These are phyloP conservation scores for Trichopus zeylanicus DNA, from an alignment of 116 monocot genomes.

Conservation along the genomic window DNA sequence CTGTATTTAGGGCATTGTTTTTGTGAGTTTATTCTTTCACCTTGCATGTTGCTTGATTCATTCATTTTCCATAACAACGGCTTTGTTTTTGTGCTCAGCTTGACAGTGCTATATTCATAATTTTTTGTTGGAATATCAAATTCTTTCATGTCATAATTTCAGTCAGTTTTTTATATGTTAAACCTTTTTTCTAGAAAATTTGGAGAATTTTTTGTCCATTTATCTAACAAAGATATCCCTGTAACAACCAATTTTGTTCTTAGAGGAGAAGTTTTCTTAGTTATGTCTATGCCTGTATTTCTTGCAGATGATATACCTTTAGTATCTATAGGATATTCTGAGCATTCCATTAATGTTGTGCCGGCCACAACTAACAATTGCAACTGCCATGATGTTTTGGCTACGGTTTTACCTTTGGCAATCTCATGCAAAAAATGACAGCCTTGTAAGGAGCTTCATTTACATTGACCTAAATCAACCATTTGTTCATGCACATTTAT, in stretches of 20 bases:
- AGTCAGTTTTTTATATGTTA: too few relatives aligned
- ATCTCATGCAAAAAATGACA: slow-evolving; percentile 42
- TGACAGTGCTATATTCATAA: not conserved
- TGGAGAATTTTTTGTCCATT: too few relatives aligned
- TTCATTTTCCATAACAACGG: not conserved
- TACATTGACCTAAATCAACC: not conserved
- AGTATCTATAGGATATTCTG: not conserved
- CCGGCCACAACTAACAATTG: slow-evolving; percentile 28
- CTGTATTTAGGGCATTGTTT: not conserved
- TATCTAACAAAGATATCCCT: too few relatives aligned
- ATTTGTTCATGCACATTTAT: too few relatives aligned
- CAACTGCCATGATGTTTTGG: slow-evolving; percentile 31
- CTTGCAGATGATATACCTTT: not conserved
- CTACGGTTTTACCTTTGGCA: slow-evolving; percentile 37
- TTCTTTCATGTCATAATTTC: not conserved
- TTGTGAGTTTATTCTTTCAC: not conserved
- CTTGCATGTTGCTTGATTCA: not conserved
- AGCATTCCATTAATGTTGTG: not conserved
- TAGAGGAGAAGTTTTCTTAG: too few relatives aligned
- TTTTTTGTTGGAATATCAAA: not conserved
- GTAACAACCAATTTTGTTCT: too few relatives aligned
- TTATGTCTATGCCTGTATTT: too few relatives aligned
- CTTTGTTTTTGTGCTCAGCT: not conserved
- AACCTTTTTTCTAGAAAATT: too few relatives aligned
- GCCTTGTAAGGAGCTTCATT: slow-evolving; percentile 14